Conservation (phyloP, 441 rosid genomes). For the Erodium moschatum region DNA sequence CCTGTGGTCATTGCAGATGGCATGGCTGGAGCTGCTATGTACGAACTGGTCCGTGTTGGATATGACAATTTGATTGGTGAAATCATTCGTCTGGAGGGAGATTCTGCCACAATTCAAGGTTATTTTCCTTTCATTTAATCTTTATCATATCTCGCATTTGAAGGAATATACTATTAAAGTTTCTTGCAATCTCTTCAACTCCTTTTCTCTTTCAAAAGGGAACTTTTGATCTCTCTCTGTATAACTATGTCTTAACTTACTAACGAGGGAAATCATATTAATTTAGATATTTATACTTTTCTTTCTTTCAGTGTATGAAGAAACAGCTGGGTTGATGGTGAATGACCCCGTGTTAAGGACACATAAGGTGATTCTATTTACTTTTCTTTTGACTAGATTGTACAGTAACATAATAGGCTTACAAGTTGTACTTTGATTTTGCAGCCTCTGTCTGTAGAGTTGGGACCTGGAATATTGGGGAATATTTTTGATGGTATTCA, state of each 20-base stretch:
- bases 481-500: slow-evolving; percentile 98
- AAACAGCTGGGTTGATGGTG: slow-evolving; percentile 31
- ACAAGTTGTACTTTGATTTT: slow-evolving; percentile 21
- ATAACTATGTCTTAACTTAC: too few species aligned
- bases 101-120: slow-evolving; percentile 99
- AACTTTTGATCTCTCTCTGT: too few species aligned
- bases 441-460: slow-evolving; percentile 96
- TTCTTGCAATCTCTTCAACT: neutral
- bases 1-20: slow-evolving; percentile 98
- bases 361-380: slow-evolving; percentile 46
- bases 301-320: slow-evolving; percentile 59
- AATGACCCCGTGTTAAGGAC: slow-evolving; percentile 93
- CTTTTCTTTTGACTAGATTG: neutral
- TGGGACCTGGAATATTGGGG: slow-evolving; percentile 98
- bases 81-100: slow-evolving; percentile 91
- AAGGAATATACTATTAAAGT: neutral
- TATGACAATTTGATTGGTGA: slow-evolving; percentile 91
- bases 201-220: neutral
- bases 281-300: neutral
- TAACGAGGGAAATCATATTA: neutral
- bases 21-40: slow-evolving; percentile 99
- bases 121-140: slow-evolving; percentile 11
- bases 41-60: slow-evolving; percentile 97
- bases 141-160: neutral
- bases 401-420: slow-evolving; percentile 16